Conservation (phyloP, 2,329 filamentous ascomycete genomes). For the Sporothrix schenckii region DNA sequence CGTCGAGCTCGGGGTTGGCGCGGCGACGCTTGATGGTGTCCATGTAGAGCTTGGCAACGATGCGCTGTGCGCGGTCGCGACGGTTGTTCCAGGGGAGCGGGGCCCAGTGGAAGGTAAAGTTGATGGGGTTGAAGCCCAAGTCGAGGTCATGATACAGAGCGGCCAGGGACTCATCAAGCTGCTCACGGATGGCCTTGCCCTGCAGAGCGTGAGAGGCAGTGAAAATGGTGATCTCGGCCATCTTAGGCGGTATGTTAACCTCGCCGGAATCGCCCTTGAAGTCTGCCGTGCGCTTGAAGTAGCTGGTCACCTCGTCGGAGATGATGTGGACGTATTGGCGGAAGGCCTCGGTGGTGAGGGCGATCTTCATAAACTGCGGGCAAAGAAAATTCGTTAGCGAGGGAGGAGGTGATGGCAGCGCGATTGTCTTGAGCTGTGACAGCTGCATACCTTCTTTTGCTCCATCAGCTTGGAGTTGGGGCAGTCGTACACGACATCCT, state of each 20-base stretch:
- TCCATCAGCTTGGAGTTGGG: constrained; percentile 85
- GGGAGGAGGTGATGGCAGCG: not conserved
- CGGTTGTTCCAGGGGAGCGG: constrained; percentile 75
- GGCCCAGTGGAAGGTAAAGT: constrained; percentile 79
- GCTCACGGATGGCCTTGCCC: constrained; percentile 72
- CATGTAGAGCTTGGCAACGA: constrained; percentile 74
- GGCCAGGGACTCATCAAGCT: constrained; percentile 72
- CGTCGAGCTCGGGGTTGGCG: constrained; percentile 49
- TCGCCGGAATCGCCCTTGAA: constrained; percentile 64
- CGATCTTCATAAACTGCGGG: constrained; percentile 68
- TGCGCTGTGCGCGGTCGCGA: constrained; percentile 72
- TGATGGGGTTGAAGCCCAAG: constrained; percentile 76
- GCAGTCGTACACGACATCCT: constrained; percentile 81
- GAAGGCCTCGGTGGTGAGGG: constrained; percentile 67
- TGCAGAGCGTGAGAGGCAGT: constrained; percentile 77
- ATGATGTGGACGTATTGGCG: constrained; percentile 71
- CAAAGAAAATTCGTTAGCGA: not conserved
- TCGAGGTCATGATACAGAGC: constrained; percentile 79
- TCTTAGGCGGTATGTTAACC: constrained; percentile 65
- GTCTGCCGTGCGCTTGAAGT: constrained; percentile 58
- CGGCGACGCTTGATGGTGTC: constrained; percentile 69
- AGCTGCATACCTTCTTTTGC: constrained; percentile 71
- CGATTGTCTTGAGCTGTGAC: too few relatives aligned
- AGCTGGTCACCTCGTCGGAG: constrained; percentile 67
- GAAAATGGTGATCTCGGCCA: constrained; percentile 79